Evolutionary conservation across 106 monocot genomes (phyloP).

Genomic region (Phalaenopsis equestris): DNA sequence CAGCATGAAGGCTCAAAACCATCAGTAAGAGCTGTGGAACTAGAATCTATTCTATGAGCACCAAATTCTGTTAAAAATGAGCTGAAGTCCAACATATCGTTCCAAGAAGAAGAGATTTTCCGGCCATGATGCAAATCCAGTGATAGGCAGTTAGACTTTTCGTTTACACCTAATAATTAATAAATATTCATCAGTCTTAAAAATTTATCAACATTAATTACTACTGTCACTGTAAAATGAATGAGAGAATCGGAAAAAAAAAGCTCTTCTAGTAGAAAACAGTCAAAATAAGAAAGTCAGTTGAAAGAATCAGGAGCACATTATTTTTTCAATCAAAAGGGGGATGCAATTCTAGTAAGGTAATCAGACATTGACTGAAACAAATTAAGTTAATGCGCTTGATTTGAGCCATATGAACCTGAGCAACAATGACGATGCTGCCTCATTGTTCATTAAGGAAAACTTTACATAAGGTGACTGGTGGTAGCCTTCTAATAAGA

Average conservation of each 20-base stretch:
- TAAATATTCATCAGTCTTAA: background rate
- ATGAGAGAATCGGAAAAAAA: background rate
- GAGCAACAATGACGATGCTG: no score
- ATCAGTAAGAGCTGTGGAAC: background rate
- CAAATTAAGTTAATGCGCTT: no score
- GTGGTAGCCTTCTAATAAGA: no score
- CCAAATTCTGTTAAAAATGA: slow-evolving; percentile 5
- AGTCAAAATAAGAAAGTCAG: background rate
- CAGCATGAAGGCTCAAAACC: background rate
- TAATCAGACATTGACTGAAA: no score
- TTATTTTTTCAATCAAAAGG: no score
- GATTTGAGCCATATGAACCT: no score
- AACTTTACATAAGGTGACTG: no score
- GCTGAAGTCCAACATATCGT: slow-evolving; percentile 10
- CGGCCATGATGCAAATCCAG: background rate
- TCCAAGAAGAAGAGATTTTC: slow-evolving; percentile 10
- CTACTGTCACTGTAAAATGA: background rate
- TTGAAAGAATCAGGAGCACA: no score
- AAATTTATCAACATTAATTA: background rate
- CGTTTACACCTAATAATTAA: background rate
- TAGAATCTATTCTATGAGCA: slow-evolving; percentile 2
- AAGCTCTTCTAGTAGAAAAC: background rate
- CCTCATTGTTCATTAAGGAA: no score
- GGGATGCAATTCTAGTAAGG: no score
- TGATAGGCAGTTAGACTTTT: background rate